Base-by-base conservation (phyloP, 768 basidiomycete species). In the Russula vinacea region DNA sequence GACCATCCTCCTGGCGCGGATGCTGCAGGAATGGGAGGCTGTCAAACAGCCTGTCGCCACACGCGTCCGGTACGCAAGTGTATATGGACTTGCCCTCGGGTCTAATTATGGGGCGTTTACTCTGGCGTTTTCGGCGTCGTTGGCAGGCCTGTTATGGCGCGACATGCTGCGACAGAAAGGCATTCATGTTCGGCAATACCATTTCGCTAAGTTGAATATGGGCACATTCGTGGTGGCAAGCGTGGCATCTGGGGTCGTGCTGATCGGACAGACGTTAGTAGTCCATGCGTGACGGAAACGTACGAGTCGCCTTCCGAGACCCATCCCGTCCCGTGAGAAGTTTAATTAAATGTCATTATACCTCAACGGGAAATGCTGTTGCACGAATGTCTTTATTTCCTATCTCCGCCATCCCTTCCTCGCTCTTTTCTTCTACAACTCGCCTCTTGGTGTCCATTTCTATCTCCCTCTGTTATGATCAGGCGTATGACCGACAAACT, bases 21-120 rank as follows among this genome's bases (percentile, higher is more conserved):
- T 93, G 45, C 80, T 92, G 8, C 84, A 84, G 49, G 80, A 70
- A 24, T 79, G 76, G 74, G 63, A 70, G 42, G 37, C 68, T 26
- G 52, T 65, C 16, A 26, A 57, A 16, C 32, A 60, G 29, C 60
- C 69, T 19, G 17, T 45, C 51, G 35, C 60, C 55, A 29, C 59
- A 56, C 39, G 44, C 37, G 58, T 60, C 53, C 60, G 56, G 13
- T 65, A 55, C 14, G 50, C 55, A 37, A 65, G 72, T 22, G 67
- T 76, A 14, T 77, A 75, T 62, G 83, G 92, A 0, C 81, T 97
- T 14, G 94, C 94, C 8, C 80, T 97, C 0, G 89, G 90, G 3
- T 89, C 86, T 60, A 97, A 97, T 74, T 88, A 92, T 39, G 95
- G 95, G 14, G 95, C 95, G 1, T 89, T 95, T 68, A 89, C 87